phyloP scores from a whole-genome alignment of 768 basidiomycete genomes.

The button mushroom (Agaricus bisporus) region DNA sequence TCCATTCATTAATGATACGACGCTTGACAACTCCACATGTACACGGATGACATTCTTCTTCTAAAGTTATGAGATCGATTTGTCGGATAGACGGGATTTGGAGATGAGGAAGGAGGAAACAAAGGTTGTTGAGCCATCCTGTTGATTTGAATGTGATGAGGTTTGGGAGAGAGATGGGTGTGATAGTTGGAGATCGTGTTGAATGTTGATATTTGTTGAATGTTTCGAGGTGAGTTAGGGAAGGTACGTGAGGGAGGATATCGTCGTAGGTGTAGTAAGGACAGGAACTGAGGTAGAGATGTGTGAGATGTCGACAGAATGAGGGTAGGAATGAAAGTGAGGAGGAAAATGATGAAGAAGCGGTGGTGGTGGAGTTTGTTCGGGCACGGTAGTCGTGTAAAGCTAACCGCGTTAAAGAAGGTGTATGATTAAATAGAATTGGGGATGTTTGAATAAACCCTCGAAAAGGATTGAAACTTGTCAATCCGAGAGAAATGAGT shows the following conservation, averaged over 20 bases:
- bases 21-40: slow-evolving; percentile 1
- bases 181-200: not conserved
- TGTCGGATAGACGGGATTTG: not conserved
- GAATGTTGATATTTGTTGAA: slow-evolving; percentile 5
- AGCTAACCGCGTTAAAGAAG: not conserved
- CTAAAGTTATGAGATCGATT: not conserved
- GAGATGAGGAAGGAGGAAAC: slow-evolving; percentile 4
- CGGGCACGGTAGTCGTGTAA: slow-evolving; percentile 3
- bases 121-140: slow-evolving; percentile 2
- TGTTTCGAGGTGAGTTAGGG: slow-evolving; percentile 6
- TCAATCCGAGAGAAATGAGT: not conserved
- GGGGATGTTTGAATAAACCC: slow-evolving; percentile 6
- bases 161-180: not conserved
- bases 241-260: slow-evolving; percentile 4
- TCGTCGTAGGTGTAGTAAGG: slow-evolving; percentile 2
- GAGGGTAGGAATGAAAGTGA: not conserved
- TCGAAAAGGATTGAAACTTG: slow-evolving; percentile 1
- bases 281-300: slow-evolving; percentile 9
- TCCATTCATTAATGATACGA: slow-evolving; percentile 4
- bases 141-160: slow-evolving; percentile 2
- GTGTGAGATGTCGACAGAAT: not conserved
- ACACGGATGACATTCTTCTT: slow-evolving; percentile 8
- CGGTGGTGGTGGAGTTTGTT: not conserved
- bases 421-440: not conserved
- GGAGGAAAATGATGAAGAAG: not conserved